phyloP scores from a whole-genome alignment of 2,329 filamentous ascomycete genomes.

The Biscogniauxia sp. region DNA sequence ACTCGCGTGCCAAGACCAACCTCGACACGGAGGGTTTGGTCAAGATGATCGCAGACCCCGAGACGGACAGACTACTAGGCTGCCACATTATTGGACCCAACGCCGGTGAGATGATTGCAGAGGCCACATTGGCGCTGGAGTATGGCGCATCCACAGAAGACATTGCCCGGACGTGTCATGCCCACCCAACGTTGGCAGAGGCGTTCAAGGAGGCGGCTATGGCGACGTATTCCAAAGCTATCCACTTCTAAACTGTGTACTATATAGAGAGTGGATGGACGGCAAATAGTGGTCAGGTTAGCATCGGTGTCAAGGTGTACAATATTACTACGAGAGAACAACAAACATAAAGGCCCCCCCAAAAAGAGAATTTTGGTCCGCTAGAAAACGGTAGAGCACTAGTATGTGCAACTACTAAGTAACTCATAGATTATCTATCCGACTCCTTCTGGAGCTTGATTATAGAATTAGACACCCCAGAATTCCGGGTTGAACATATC shows the following conservation, averaged over 20 bases:
- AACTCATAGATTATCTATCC: neutral
- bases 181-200: constrained; percentile 92
- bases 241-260: constrained; percentile 72
- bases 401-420: neutral
- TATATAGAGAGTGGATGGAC: constrained; percentile 22
- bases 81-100: constrained; percentile 96
- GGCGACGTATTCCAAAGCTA: constrained; percentile 92
- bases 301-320: constrained; percentile 35
- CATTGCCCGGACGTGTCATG: constrained; percentile 91
- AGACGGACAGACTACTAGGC: constrained; percentile 93
- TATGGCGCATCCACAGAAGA: constrained; percentile 96
- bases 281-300: constrained; percentile 19
- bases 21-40: constrained; percentile 92
- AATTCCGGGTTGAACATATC: neutral
- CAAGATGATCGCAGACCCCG: constrained; percentile 93
- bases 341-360: constrained; percentile 18
- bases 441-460: neutral
- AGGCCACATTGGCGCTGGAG: constrained; percentile 91
- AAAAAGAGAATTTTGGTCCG: neutral
- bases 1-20: constrained; percentile 98
- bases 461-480: neutral
- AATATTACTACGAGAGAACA: constrained; percentile 32
- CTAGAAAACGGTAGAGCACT: neutral
- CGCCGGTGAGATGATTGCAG: constrained; percentile 98
- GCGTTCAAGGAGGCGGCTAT: constrained; percentile 99